A percentile compares a stretch with the other conserved stretches of the same genome.
Conservation (phyloP, 2,329 filamentous ascomycete genomes). For the Aspergillus sp. region DNA sequence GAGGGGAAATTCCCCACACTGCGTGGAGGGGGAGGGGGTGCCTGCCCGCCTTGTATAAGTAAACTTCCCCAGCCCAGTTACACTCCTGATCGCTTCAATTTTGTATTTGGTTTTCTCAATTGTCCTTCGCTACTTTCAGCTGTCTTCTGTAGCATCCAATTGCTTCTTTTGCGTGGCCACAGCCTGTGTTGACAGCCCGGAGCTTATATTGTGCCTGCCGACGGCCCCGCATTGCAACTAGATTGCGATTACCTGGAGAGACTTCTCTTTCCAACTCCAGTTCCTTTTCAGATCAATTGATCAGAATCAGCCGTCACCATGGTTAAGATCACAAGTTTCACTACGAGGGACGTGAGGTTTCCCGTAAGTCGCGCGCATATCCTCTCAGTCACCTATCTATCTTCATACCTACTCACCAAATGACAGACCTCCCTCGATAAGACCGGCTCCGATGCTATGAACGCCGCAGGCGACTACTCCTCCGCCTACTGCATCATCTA, state of each 20-base stretch:
- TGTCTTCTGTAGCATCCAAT: neutral
- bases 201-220: neutral
- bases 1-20: conserved; percentile 8
- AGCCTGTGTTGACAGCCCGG: neutral
- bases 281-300: neutral
- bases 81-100: neutral
- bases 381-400: neutral
- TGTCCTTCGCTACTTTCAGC: neutral
- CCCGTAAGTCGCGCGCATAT: conserved; percentile 48
- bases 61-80: neutral
- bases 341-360: conserved; percentile 73
- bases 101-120: neutral
- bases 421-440: conserved; percentile 82
- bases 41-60: neutral
- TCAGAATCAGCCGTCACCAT: conserved; percentile 28
- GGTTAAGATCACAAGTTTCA: conserved; percentile 72
- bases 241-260: conserved; percentile 6
- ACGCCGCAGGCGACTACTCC: conserved; percentile 88
- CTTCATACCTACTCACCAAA: conserved; percentile 5
- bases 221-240: neutral
- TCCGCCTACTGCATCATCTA: conserved; percentile 90
- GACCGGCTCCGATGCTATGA: conserved; percentile 97
- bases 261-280: neutral
- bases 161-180: neutral
- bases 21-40: conserved; percentile 7